Evolutionary conservation across 2,329 filamentous ascomycete genomes (phyloP).

Genomic region (Cladophialophora bantiana): DNA sequence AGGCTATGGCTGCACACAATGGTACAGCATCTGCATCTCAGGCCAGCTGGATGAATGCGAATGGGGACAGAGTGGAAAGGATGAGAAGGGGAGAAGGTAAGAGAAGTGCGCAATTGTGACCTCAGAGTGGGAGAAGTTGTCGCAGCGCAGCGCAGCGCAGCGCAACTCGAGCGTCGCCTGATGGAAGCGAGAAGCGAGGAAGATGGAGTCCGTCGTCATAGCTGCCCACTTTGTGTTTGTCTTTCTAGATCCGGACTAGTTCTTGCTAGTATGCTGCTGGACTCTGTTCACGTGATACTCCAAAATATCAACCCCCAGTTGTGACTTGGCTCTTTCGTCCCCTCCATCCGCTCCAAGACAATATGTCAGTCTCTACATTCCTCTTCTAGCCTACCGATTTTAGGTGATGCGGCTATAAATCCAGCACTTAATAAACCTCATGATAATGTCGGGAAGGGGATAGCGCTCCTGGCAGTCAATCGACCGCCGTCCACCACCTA

Average conservation of each 20-base stretch:
- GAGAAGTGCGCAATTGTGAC: conserved; percentile 6
- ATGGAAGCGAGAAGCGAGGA: not conserved
- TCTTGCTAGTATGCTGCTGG: not conserved
- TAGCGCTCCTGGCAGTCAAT: not conserved
- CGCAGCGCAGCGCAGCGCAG: not conserved
- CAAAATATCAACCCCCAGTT: conserved; percentile 8
- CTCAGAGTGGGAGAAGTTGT: conserved; percentile 1
- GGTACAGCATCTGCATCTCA: conserved; percentile 15
- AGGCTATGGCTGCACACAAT: not conserved
- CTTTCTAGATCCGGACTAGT: not conserved
- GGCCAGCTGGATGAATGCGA: conserved; percentile 16
- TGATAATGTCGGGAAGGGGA: not conserved
- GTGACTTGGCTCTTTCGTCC: not conserved
- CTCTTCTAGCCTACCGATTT: not conserved
- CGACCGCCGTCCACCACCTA: not conserved
- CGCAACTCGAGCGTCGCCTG: not conserved
- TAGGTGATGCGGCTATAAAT: not conserved
- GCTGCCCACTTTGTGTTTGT: conserved; percentile 10
- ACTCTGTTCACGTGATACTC: not conserved
- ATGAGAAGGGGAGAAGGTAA: not conserved
- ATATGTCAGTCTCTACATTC: not conserved
- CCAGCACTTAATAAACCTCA: not conserved
- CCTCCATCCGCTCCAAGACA: not conserved
- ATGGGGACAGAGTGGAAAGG: not conserved
- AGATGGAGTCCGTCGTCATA: conserved; percentile 14